Conservation (phyloP, 148 eudicot species). For the Cornus controversa region DNA sequence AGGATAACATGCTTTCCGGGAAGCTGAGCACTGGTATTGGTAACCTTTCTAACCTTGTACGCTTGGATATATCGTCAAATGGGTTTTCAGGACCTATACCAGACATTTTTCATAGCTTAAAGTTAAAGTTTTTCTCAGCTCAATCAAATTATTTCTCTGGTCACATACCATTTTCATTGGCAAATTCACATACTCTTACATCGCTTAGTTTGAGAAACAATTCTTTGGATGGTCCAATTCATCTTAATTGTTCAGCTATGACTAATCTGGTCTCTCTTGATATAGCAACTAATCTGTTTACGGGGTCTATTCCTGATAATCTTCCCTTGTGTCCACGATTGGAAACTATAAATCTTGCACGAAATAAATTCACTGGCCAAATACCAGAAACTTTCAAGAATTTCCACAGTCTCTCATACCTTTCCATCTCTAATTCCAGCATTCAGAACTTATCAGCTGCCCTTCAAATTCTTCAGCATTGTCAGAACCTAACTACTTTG, state of each 20-base stretch:
- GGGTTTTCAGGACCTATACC: slow-evolving; percentile 24
- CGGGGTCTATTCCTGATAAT: slow-evolving; percentile 24
- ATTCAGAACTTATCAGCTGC: slow-evolving; percentile 24
- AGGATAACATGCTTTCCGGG: slow-evolving; percentile 19
- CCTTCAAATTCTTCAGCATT: slow-evolving; percentile 25
- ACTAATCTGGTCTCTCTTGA: slow-evolving; percentile 27
- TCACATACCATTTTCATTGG: slow-evolving; percentile 22
- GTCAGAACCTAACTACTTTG: slow-evolving; percentile 26
- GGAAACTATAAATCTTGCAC: slow-evolving; percentile 22
- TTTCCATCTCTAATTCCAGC: no score
- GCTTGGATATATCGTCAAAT: slow-evolving; percentile 27
- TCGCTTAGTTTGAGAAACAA: slow-evolving; percentile 29
- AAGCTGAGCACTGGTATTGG: slow-evolving; percentile 11
- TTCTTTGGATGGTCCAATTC: slow-evolving; percentile 23
- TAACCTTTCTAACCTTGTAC: slow-evolving; percentile 25
- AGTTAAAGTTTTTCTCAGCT: slow-evolving; percentile 21
- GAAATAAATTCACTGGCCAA: slow-evolving; percentile 25
- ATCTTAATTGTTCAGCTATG: slow-evolving; percentile 32
- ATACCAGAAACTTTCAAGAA: slow-evolving; percentile 26
- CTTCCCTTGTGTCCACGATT: slow-evolving; percentile 20
- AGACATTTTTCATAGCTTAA: slow-evolving; percentile 22
- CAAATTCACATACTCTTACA: slow-evolving; percentile 16
- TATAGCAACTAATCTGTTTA: slow-evolving; percentile 24
- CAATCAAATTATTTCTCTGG: slow-evolving; percentile 24
- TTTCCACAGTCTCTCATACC: slow-evolving; percentile 14